Conservation (phyloP, 306 rosid species). For the Malus asiatica region DNA sequence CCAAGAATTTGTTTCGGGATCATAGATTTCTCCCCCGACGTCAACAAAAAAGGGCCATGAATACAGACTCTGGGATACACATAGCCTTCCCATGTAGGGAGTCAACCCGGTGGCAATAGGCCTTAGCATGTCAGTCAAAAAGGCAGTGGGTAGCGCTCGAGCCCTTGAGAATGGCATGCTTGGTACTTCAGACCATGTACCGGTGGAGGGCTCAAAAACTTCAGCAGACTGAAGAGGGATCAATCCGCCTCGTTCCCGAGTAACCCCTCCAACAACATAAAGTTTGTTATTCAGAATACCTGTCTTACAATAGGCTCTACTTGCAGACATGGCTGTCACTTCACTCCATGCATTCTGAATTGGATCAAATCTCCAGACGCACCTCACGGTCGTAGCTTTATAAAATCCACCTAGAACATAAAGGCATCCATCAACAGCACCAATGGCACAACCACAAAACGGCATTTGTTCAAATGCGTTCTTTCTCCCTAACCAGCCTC, state of each 20-base stretch:
- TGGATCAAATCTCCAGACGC: constrained; percentile 78
- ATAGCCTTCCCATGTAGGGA: constrained; percentile 77
- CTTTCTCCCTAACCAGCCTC: constrained; percentile 78
- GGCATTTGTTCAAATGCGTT: constrained; percentile 77
- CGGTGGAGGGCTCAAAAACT: constrained; percentile 68
- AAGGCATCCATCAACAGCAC: constrained; percentile 75
- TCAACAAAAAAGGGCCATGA: constrained; percentile 97
- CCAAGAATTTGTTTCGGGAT: constrained; percentile 81
- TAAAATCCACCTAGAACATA: constrained; percentile 93
- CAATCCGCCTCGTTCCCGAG: constrained; percentile 71
- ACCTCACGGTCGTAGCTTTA: constrained; percentile 63
- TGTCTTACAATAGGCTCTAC: constrained; percentile 89
- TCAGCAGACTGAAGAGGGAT: constrained; percentile 92
- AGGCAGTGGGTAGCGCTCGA: constrained; percentile 61
- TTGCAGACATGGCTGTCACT: constrained; percentile 63
- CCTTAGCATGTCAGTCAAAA: constrained; percentile 80
- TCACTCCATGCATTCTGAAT: constrained; percentile 61
- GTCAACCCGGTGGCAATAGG: constrained; percentile 91
- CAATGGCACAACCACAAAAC: constrained; percentile 79
- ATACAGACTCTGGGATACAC: constrained; percentile 81
- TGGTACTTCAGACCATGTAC: constrained; percentile 67
- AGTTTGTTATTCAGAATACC: constrained; percentile 75
- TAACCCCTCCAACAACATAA: constrained; percentile 93
- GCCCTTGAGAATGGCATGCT: constrained; percentile 95
- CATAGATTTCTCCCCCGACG: constrained; percentile 91